phyloP scores from a whole-genome alignment of 1,284 basidiomycete species.

The Heimioporus punctisporus region DNA sequence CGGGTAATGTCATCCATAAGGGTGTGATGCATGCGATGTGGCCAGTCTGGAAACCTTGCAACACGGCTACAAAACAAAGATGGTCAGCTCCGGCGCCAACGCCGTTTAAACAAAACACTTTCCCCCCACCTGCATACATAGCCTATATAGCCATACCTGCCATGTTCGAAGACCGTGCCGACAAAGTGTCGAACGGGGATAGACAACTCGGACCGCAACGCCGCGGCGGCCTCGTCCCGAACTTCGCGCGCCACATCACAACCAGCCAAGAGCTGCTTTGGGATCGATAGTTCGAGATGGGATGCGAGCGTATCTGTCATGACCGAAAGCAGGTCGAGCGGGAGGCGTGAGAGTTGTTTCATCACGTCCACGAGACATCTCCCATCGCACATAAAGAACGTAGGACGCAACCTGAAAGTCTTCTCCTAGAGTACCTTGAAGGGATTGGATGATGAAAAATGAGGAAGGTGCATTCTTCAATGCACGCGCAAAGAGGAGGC shows the following conservation, averaged over 20 bases:
- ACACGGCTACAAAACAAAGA: conserved; percentile 32
- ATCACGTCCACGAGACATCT: no score
- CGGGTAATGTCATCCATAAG: conserved; percentile 48
- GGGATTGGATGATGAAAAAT: conserved; percentile 20
- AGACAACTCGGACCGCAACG: conserved; percentile 25
- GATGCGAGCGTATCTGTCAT: conserved; percentile 29
- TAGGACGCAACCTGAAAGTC: conserved; percentile 34
- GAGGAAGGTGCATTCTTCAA: conserved; percentile 41
- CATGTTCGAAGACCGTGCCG: conserved; percentile 53
- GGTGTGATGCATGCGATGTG: conserved; percentile 42
- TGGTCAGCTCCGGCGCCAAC: not conserved
- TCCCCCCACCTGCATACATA: conserved; percentile 60
- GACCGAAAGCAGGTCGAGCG: conserved; percentile 30
- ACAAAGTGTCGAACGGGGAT: conserved; percentile 45
- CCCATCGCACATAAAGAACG: conserved; percentile 31
- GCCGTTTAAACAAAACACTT: conserved; percentile 24
- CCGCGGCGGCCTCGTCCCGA: conserved; percentile 34
- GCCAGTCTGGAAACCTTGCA: conserved; percentile 48
- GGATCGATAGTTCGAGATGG: conserved; percentile 21
- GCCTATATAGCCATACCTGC: conserved; percentile 43
- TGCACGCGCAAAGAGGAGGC: conserved; percentile 42
- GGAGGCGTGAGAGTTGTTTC: conserved; percentile 30
- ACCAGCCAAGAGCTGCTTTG: conserved; percentile 19
- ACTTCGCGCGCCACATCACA: conserved; percentile 32
- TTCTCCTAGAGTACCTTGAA: conserved; percentile 20